phyloP scores from a whole-genome alignment of 2,329 filamentous ascomycete species.

The Bretziella fagacearum region DNA sequence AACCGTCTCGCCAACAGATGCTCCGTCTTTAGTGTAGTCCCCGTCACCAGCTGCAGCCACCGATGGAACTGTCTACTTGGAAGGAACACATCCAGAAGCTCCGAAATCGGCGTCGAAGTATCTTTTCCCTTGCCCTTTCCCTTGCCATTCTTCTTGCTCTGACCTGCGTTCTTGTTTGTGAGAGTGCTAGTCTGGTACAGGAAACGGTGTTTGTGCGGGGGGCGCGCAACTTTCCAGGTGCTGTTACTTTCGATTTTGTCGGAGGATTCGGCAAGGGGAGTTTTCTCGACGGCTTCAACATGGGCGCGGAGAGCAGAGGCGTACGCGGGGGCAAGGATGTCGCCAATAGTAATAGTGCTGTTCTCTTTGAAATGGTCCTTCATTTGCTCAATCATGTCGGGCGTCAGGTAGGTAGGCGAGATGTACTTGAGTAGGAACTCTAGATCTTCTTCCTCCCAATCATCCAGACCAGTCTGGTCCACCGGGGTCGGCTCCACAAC shows the following conservation, averaged over 20 bases:
- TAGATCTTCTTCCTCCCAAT: slow-evolving; percentile 60
- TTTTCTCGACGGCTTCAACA: slow-evolving; percentile 47
- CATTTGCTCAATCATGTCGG: slow-evolving; percentile 74
- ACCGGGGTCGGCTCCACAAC: slow-evolving; percentile 39
- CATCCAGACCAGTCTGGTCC: slow-evolving; percentile 29
- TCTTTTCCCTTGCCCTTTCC: slow-evolving; percentile 10
- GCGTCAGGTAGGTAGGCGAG: slow-evolving; percentile 75
- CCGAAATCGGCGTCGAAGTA: slow-evolving; percentile 42
- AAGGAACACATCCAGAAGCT: slow-evolving; percentile 66
- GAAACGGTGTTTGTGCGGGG: slow-evolving; percentile 90
- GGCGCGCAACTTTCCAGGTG: slow-evolving; percentile 60
- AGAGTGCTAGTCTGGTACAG: slow-evolving; percentile 47
- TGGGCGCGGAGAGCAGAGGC: slow-evolving; percentile 52
- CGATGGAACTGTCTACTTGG: slow-evolving; percentile 75
- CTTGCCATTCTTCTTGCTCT: slow-evolving; percentile 5
- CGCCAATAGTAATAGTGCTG: slow-evolving; percentile 66
- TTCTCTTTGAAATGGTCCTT: slow-evolving; percentile 64
- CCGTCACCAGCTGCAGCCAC: slow-evolving; percentile 75
- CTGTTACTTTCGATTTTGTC: slow-evolving; percentile 40
- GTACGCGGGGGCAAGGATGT: slow-evolving; percentile 67
- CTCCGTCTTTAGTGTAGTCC: slow-evolving; percentile 48
- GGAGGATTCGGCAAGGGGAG: slow-evolving; percentile 29
- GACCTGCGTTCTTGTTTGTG: slow-evolving; percentile 24
- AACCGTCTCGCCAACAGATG: slow-evolving; percentile 77
- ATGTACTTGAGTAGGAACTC: slow-evolving; percentile 86